Conservation (phyloP, 2,329 filamentous ascomycete genomes). For the Niveomyces coronatus region DNA sequence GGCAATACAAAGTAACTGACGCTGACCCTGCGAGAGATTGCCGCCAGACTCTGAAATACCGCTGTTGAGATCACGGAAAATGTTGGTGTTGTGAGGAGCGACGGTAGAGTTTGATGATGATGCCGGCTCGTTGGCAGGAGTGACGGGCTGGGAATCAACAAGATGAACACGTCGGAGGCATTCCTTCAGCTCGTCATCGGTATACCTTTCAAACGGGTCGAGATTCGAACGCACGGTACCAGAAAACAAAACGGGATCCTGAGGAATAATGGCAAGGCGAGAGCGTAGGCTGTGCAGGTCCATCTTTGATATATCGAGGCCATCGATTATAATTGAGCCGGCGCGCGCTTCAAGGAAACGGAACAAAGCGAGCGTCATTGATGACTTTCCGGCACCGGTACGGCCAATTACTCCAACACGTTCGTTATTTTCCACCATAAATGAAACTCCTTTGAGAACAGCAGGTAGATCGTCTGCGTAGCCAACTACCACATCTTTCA, state of each 20-base stretch:
- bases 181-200: slow-evolving; percentile 58
- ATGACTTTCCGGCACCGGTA: slow-evolving; percentile 70
- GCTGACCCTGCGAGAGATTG: slow-evolving; percentile 66
- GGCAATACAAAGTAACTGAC: slow-evolving; percentile 65
- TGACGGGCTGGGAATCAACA: slow-evolving; percentile 31
- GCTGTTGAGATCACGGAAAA: slow-evolving; percentile 52
- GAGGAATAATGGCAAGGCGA: slow-evolving; percentile 71
- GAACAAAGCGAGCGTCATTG: slow-evolving; percentile 65
- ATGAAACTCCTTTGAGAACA: slow-evolving; percentile 59
- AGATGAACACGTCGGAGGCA: slow-evolving; percentile 62
- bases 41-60: slow-evolving; percentile 61
- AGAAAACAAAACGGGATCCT: slow-evolving; percentile 71
- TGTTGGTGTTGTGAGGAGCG: slow-evolving; percentile 46
- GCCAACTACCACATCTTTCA: slow-evolving; percentile 59
- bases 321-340: slow-evolving; percentile 61
- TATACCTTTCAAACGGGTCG: slow-evolving; percentile 63
- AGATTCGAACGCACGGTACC: slow-evolving; percentile 69
- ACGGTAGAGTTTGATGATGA: slow-evolving; percentile 23
- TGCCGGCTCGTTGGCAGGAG: slow-evolving; percentile 28
- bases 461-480: slow-evolving; percentile 64
- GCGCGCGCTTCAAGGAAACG: slow-evolving; percentile 61
- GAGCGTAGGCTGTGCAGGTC: slow-evolving; percentile 59
- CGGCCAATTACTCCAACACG: slow-evolving; percentile 68
- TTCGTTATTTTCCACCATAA: slow-evolving; percentile 56
- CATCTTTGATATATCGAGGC: slow-evolving; percentile 63